Conservation (phyloP, 1,284 basidiomycete species). For the Grifola frondosa region DNA sequence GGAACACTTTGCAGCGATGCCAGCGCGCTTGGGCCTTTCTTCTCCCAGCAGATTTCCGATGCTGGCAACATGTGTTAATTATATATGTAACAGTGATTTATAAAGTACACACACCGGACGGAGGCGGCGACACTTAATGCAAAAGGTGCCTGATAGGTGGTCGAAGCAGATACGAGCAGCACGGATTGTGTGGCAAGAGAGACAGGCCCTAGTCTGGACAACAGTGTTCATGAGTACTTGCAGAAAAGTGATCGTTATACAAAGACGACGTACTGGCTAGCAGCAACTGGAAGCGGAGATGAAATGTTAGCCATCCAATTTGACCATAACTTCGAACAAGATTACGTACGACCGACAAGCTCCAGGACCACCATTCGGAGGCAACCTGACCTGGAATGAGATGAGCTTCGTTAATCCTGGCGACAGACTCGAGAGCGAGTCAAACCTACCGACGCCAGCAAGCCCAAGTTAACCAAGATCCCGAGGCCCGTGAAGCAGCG, state of each 20-base stretch:
- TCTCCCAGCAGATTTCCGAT: constrained; percentile 85
- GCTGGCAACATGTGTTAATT: constrained; percentile 32
- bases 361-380: constrained; percentile 94
- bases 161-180: constrained; percentile 70
- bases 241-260: background rate
- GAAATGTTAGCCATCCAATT: constrained; percentile 8
- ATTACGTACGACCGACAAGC: constrained; percentile 53
- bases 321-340: background rate
- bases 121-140: constrained; percentile 80
- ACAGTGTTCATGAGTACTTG: background rate
- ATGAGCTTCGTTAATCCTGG: background rate
- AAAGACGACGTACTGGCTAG: constrained; percentile 48
- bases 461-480: constrained; percentile 74
- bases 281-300: constrained; percentile 44
- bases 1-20: constrained; percentile 59
- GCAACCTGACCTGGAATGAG: constrained; percentile 59
- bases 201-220: constrained; percentile 52
- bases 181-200: constrained; percentile 74
- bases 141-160: constrained; percentile 85
- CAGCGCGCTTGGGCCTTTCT: constrained; percentile 64
- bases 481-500: constrained; percentile 72
- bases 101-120: constrained; percentile 58
- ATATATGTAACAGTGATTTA: background rate
- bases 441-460: constrained; percentile 65
- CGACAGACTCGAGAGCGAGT: background rate